phyloP scores from a whole-genome alignment of 352 stramenopile species.

The Pythium coloratum region DNA sequence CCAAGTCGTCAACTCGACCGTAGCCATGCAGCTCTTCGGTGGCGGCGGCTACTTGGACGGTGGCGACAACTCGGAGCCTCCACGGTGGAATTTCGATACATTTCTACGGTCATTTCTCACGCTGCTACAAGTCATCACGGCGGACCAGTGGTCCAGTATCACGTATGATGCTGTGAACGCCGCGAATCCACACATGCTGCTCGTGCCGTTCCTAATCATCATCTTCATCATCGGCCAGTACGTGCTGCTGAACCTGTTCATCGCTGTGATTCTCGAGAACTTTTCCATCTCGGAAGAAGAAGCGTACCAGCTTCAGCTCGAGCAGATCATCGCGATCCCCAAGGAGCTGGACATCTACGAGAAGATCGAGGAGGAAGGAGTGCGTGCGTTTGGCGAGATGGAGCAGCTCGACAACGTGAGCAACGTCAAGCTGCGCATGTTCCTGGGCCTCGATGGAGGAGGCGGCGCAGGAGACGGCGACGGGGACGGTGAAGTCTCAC shows the following conservation, averaged over 20 bases:
- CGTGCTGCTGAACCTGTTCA: slow-evolving; percentile 82
- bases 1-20: slow-evolving; percentile 72
- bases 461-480: not conserved
- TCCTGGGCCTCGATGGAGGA: slow-evolving; percentile 58
- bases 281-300: slow-evolving; percentile 82
- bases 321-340: slow-evolving; percentile 78
- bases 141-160: slow-evolving; percentile 77
- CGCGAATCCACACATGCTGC: slow-evolving; percentile 60
- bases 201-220: slow-evolving; percentile 73
- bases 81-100: slow-evolving; percentile 82
- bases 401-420: slow-evolving; percentile 79
- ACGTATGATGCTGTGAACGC: slow-evolving; percentile 74
- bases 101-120: slow-evolving; percentile 73
- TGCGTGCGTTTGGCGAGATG: slow-evolving; percentile 76
- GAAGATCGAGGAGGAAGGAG: slow-evolving; percentile 77
- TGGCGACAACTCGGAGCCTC: slow-evolving; percentile 39
- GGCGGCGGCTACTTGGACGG: slow-evolving; percentile 44
- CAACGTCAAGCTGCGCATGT: slow-evolving; percentile 78
- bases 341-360: slow-evolving; percentile 84
- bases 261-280: slow-evolving; percentile 83
- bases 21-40: slow-evolving; percentile 81
- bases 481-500: not conserved
- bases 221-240: slow-evolving; percentile 80
- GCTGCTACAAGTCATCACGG: slow-evolving; percentile 76
- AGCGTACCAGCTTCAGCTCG: slow-evolving; percentile 79